A percentile compares a stretch with the other conserved stretches of the same genome.
phyloP scores from a whole-genome alignment of 129 eudicot genomes.

The Tagetes patula region DNA sequence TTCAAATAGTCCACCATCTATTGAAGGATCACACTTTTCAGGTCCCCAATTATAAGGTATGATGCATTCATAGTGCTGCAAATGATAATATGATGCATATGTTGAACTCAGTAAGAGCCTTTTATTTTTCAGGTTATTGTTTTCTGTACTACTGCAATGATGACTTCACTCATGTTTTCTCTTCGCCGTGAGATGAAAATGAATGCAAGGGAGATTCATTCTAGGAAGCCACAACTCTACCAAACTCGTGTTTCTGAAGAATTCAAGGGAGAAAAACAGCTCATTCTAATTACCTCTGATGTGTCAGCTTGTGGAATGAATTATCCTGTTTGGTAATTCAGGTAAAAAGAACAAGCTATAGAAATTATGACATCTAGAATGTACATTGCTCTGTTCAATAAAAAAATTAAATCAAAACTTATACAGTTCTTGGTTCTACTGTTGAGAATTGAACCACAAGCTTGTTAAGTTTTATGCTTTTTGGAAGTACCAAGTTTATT shows the following conservation, averaged over 20 bases:
- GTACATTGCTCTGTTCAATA: not conserved
- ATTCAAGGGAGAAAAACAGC: conserved; percentile 69
- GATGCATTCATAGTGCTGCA: conserved; percentile 13
- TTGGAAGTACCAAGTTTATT: not conserved
- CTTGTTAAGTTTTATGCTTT: not conserved
- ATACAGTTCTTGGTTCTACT: too few relatives aligned
- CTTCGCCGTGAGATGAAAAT: conserved; percentile 76
- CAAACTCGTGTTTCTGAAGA: conserved; percentile 73
- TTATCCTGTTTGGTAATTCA: conserved; percentile 85
- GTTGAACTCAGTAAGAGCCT: not conserved
- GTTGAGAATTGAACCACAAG: too few relatives aligned
- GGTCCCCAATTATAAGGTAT: conserved; percentile 69
- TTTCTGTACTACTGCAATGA: conserved; percentile 84
- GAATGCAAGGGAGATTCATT: conserved; percentile 79
- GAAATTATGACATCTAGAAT: not conserved
- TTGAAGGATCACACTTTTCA: conserved; percentile 61
- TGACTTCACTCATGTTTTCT: conserved; percentile 79
- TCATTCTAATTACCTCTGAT: conserved; percentile 72
- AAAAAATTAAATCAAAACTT: too few relatives aligned
- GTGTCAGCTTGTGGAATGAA: conserved; percentile 87
- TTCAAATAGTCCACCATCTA: conserved; percentile 67
- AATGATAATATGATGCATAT: not conserved
- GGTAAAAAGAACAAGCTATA: conserved; percentile 40
- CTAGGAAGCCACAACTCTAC: conserved; percentile 75
- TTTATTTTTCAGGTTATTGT: conserved; percentile 61